These are phyloP conservation scores for Fusarium sp. DNA, from an alignment of 2,329 filamentous ascomycete genomes.

Conservation along the genomic window DNA sequence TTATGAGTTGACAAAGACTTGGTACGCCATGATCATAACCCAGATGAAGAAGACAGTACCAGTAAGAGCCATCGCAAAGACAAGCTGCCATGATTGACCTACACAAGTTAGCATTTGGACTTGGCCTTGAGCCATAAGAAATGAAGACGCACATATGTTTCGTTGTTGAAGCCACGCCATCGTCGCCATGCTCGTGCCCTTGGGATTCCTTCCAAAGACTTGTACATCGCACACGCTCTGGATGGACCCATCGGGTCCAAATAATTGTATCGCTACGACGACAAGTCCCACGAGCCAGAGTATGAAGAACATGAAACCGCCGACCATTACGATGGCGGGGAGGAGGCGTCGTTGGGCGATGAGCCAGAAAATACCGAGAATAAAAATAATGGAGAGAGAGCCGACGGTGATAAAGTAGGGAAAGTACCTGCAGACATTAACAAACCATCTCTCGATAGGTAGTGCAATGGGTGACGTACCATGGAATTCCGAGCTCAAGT, in stretches of 20 bases:
- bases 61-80: slow-evolving; percentile 69
- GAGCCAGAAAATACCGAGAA: slow-evolving; percentile 69
- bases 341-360: slow-evolving; percentile 68
- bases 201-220: slow-evolving; percentile 61
- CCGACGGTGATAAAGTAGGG: slow-evolving; percentile 69
- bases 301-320: slow-evolving; percentile 71
- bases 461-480: slow-evolving; percentile 54
- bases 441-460: neutral
- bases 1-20: slow-evolving; percentile 63
- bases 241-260: slow-evolving; percentile 67
- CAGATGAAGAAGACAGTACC: slow-evolving; percentile 69
- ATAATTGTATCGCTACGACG: slow-evolving; percentile 68
- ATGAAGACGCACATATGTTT: slow-evolving; percentile 63
- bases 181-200: slow-evolving; percentile 61
- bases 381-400: slow-evolving; percentile 70
- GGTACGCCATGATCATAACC: slow-evolving; percentile 74
- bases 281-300: slow-evolving; percentile 74
- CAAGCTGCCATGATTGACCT: slow-evolving; percentile 71
- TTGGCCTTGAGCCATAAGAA: too few relatives aligned
- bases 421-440: slow-evolving; percentile 64
- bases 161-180: slow-evolving; percentile 71
- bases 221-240: slow-evolving; percentile 65
- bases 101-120: slow-evolving; percentile 22
- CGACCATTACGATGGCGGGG: slow-evolving; percentile 68
- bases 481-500: slow-evolving; percentile 64